Percentiles rank a stretch among this genome's conserved stretches.
These are phyloP conservation scores for Tolypocladium pustulatum DNA, from an alignment of 2,329 filamentous ascomycete species.

Conservation along the genomic window DNA sequence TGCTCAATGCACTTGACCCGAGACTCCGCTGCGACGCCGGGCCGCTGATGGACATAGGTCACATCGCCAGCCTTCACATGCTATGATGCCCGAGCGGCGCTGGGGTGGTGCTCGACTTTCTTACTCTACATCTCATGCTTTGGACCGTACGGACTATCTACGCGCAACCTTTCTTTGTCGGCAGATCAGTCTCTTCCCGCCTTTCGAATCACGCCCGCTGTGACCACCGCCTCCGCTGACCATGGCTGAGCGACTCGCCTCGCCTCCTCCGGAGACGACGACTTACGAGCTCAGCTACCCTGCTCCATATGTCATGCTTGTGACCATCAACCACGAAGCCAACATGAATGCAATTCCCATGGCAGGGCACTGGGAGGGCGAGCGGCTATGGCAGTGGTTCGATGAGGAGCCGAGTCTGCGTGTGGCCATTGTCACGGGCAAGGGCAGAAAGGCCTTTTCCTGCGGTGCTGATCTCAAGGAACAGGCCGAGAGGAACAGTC, in stretches of 20 bases:
- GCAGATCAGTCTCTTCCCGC: background rate
- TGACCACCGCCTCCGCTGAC: background rate
- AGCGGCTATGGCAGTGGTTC: conserved; percentile 40
- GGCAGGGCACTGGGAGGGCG: conserved; percentile 36
- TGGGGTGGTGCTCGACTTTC: background rate
- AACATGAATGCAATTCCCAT: conserved; percentile 35
- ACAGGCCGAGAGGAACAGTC: conserved; percentile 16
- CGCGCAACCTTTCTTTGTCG: background rate
- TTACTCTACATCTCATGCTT: background rate
- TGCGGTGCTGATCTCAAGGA: conserved; percentile 46
- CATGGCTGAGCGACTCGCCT: conserved; percentile 7
- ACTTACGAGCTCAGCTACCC: conserved; percentile 29
- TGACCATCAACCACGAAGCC: conserved; percentile 40
- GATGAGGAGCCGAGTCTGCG: conserved; percentile 36
- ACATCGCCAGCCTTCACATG: background rate
- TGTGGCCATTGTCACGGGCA: conserved; percentile 39
- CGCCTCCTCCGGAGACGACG: conserved; percentile 6
- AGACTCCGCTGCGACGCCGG: background rate
- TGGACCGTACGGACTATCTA: background rate
- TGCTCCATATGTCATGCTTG: conserved; percentile 33
- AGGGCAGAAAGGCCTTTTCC: conserved; percentile 40
- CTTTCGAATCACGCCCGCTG: background rate
- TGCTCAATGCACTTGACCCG: background rate
- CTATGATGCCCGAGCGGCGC: background rate
- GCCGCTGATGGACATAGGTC: background rate